A percentile compares a stretch with the other conserved stretches of the same genome.
Evolutionary conservation across 768 basidiomycete genomes (phyloP).

Genomic region (Trametes meyenii): DNA sequence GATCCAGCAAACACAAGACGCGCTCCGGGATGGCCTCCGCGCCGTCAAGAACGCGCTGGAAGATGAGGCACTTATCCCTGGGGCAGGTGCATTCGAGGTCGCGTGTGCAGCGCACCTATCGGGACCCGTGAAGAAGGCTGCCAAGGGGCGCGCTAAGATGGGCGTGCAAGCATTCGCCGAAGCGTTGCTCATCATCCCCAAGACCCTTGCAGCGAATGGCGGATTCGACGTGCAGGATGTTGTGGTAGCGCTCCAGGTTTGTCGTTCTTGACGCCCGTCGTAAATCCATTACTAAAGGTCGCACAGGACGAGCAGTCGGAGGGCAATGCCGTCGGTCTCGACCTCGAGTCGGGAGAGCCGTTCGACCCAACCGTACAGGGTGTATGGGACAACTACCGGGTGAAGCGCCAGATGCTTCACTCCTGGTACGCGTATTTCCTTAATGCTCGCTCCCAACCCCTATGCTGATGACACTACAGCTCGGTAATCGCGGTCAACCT

Average conservation of each 20-base stretch:
- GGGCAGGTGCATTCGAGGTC: slow-evolving; percentile 98
- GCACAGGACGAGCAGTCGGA: slow-evolving; percentile 88
- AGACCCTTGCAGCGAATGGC: slow-evolving; percentile 94
- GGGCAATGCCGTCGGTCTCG: slow-evolving; percentile 89
- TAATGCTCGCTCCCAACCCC: slow-evolving; percentile 20
- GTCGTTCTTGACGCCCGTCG: neutral
- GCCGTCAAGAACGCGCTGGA: slow-evolving; percentile 97
- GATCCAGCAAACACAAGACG: slow-evolving; percentile 95
- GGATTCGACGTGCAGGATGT: slow-evolving; percentile 97
- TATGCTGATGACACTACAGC: slow-evolving; percentile 43
- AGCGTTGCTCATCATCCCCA: slow-evolving; percentile 91
- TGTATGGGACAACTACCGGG: slow-evolving; percentile 98
- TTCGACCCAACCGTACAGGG: slow-evolving; percentile 96
- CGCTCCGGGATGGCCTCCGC: slow-evolving; percentile 94
- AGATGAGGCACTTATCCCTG: slow-evolving; percentile 85
- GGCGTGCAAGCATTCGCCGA: slow-evolving; percentile 98
- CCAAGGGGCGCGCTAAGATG: slow-evolving; percentile 95
- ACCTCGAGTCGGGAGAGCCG: slow-evolving; percentile 92
- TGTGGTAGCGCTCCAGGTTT: slow-evolving; percentile 86
- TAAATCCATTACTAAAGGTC: neutral
- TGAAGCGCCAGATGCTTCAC: slow-evolving; percentile 98
- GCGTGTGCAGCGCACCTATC: slow-evolving; percentile 86
- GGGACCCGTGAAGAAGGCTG: slow-evolving; percentile 76
- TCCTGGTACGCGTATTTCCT: slow-evolving; percentile 67
- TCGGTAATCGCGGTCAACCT: slow-evolving; percentile 95